These are phyloP conservation scores for Podaxis sp. DNA, from an alignment of 768 basidiomycete species.

Conservation along the genomic window DNA sequence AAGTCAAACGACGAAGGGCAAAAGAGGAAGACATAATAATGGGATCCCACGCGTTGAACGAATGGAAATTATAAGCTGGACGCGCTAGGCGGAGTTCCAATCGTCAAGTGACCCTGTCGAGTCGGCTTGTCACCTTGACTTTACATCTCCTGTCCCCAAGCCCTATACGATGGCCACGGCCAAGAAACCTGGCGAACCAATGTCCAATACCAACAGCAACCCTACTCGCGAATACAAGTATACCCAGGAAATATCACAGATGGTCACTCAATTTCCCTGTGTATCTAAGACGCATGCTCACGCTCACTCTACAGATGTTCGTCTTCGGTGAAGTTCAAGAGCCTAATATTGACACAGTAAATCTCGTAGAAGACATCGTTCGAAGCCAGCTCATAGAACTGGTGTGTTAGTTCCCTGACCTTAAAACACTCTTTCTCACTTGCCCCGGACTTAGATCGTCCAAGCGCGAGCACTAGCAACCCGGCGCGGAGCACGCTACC, in stretches of 20 bases:
- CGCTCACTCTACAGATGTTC: constrained; percentile 68
- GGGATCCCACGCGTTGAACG: neutral
- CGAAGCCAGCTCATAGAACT: constrained; percentile 89
- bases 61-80: neutral
- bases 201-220: constrained; percentile 6
- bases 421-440: neutral
- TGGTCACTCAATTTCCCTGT: constrained; percentile 50
- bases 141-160: constrained; percentile 15
- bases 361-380: constrained; percentile 94
- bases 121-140: constrained; percentile 15
- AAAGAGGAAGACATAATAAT: constrained; percentile 6
- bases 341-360: constrained; percentile 82
- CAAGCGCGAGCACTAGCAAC: constrained; percentile 85
- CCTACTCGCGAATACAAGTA: constrained; percentile 76
- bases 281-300: neutral
- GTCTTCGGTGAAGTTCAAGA: constrained; percentile 96
- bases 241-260: constrained; percentile 89
- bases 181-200: constrained; percentile 18
- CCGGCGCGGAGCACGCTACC: constrained; percentile 79
- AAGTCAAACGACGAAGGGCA: constrained; percentile 6
- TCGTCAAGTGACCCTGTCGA: neutral
- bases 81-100: constrained; percentile 14
- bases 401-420: constrained; percentile 38
- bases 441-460: constrained; percentile 56
- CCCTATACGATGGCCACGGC: constrained; percentile 20